Percentiles rank a stretch among this genome's conserved stretches.
phyloP scores from a whole-genome alignment of 441 rosid genomes.

The Mallotus japonicus region DNA sequence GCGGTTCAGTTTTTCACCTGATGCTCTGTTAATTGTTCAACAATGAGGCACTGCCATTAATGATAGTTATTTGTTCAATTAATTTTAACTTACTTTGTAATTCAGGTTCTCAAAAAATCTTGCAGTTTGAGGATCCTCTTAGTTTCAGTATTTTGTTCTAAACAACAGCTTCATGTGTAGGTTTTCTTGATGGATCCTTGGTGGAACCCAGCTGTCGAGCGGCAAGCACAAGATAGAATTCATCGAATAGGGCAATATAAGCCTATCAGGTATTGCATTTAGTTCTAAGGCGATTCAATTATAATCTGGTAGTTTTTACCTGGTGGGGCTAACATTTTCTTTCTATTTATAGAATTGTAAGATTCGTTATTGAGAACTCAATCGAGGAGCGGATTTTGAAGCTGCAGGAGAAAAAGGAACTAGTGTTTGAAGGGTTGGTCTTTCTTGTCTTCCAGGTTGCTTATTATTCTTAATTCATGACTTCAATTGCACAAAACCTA shows the following conservation, averaged over 20 bases:
- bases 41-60: neutral
- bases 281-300: conserved; percentile 5
- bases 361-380: conserved; percentile 88
- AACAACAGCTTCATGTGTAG: conserved; percentile 32
- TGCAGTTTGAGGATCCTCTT: neutral
- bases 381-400: conserved; percentile 91
- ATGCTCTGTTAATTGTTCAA: neutral
- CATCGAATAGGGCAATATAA: conserved; percentile 95
- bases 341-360: conserved; percentile 54
- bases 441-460: conserved; percentile 11
- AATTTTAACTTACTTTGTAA: too few species aligned
- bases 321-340: conserved; percentile 14
- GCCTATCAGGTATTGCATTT: conserved; percentile 69
- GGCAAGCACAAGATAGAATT: conserved; percentile 96
- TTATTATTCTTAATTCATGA: neutral
- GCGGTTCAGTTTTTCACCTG: neutral
- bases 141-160: neutral
- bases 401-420: conserved; percentile 91
- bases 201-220: conserved; percentile 99
- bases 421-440: conserved; percentile 91
- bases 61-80: neutral
- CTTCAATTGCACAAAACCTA: neutral
- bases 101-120: too few species aligned
- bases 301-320: neutral
- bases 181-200: conserved; percentile 99